A percentile compares a stretch with the other conserved stretches of the same genome.
These are phyloP conservation scores for Gloeostereum incarnatum DNA, from an alignment of 768 basidiomycete genomes.

Conservation along the genomic window DNA sequence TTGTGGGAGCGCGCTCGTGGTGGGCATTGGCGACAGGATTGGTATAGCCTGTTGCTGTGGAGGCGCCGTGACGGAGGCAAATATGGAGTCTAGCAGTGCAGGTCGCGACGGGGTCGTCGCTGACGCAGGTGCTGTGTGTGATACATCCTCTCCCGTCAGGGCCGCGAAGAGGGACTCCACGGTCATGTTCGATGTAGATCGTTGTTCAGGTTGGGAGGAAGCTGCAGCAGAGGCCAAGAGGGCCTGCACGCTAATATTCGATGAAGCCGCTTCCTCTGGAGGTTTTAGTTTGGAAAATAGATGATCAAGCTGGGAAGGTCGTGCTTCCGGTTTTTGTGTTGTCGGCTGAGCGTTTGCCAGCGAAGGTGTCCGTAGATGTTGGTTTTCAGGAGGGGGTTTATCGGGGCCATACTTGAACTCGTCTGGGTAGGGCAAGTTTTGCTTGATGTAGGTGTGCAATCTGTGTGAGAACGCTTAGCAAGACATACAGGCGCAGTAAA, in stretches of 20 bases:
- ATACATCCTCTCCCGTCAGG: slow-evolving; percentile 9
- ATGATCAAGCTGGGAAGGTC: slow-evolving; percentile 32
- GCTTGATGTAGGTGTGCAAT: slow-evolving; percentile 57
- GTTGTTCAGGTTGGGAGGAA: too few relatives aligned
- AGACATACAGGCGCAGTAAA: neutral
- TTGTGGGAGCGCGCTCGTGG: slow-evolving; percentile 44
- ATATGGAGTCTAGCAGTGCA: slow-evolving; percentile 58
- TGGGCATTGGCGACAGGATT: slow-evolving; percentile 51
- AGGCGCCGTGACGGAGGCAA: slow-evolving; percentile 53
- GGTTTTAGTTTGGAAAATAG: slow-evolving; percentile 35
- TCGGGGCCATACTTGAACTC: slow-evolving; percentile 63
- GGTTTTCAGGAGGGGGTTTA: slow-evolving; percentile 52
- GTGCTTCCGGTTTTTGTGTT: slow-evolving; percentile 1
- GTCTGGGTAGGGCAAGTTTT: slow-evolving; percentile 62
- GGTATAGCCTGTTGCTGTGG: slow-evolving; percentile 7
- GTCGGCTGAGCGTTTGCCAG: slow-evolving; percentile 12
- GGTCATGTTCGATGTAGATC: slow-evolving; percentile 14
- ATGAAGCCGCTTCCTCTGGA: too few relatives aligned
- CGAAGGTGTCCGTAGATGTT: slow-evolving; percentile 18
- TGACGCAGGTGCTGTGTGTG: slow-evolving; percentile 17
- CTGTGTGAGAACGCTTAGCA: slow-evolving; percentile 19
- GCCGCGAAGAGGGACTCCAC: slow-evolving; percentile 38
- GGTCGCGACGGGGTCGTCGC: slow-evolving; percentile 34
- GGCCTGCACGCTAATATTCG: too few relatives aligned
- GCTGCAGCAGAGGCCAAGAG: too few relatives aligned